phyloP scores from a whole-genome alignment of 78 protist species.

The Dictyostelium firmibasis region DNA sequence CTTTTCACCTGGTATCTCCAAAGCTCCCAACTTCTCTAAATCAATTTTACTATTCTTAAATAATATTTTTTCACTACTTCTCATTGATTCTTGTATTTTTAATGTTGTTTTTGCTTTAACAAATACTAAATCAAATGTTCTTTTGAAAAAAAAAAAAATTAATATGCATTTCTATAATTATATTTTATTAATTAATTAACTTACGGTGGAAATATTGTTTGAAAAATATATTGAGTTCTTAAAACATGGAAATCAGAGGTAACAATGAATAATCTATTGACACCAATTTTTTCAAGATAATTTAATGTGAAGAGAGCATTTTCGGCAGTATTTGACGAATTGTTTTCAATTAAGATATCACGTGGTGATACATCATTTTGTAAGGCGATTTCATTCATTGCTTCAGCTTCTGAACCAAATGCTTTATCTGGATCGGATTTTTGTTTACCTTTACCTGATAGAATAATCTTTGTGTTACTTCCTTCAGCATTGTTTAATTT shows the following conservation, averaged over 20 bases:
- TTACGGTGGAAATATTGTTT: constrained; percentile 50
- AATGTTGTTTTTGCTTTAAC: constrained; percentile 1
- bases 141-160: neutral
- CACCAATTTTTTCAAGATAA: neutral
- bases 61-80: neutral
- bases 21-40: neutral
- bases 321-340: constrained; percentile 65
- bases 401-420: constrained; percentile 47
- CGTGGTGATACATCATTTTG: neutral
- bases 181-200: neutral
- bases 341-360: constrained; percentile 7
- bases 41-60: constrained; percentile 15
- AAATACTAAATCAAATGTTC: constrained; percentile 10
- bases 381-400: constrained; percentile 16
- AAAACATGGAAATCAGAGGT: constrained; percentile 59
- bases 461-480: neutral
- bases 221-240: constrained; percentile 60
- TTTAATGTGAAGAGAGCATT: constrained; percentile 23
- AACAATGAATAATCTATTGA: neutral
- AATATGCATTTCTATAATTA: neutral
- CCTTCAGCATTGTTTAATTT: constrained; percentile 4
- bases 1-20: neutral
- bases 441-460: constrained; percentile 55
- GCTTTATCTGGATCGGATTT: neutral
- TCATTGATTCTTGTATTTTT: neutral